These are phyloP conservation scores for Oryza glaberrima DNA, from an alignment of 176 grass and related monocot genomes.

Conservation along the genomic window DNA sequence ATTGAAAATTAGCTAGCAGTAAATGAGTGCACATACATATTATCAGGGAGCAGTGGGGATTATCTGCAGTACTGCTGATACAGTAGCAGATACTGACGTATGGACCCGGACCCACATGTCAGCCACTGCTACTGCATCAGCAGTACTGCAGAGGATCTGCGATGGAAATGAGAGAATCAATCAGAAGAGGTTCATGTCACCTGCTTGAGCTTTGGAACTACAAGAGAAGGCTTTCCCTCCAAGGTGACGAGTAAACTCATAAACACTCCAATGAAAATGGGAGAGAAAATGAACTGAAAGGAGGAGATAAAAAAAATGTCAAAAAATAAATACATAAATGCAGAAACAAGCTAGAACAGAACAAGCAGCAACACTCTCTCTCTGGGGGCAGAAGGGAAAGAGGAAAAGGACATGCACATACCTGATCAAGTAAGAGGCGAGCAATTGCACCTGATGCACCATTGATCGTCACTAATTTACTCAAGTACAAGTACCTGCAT, in stretches of 20 bases:
- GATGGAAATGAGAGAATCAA: too few relatives aligned
- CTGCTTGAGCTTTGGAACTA: slow-evolving; percentile 91
- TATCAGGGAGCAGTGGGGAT: not conserved
- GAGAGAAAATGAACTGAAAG: slow-evolving; percentile 83
- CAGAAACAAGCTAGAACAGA: slow-evolving; percentile 7
- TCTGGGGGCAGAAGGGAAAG: not conserved
- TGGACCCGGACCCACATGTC: too few relatives aligned
- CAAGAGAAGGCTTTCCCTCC: slow-evolving; percentile 75
- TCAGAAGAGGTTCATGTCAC: slow-evolving; percentile 45
- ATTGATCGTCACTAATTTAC: slow-evolving; percentile 65
- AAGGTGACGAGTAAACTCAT: slow-evolving; percentile 78
- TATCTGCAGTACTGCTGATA: too few relatives aligned
- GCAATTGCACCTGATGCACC: slow-evolving; percentile 71
- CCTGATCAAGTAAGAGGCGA: slow-evolving; percentile 90
- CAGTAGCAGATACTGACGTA: too few relatives aligned
- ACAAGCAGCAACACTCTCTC: slow-evolving; percentile 2
- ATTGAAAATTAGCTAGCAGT: slow-evolving; percentile 21
- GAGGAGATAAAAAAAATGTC: not conserved
- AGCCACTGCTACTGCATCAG: too few relatives aligned
- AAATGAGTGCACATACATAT: not conserved
- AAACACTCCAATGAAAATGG: slow-evolving; percentile 87
- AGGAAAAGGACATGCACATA: slow-evolving; percentile 5
- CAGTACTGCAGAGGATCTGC: too few relatives aligned
- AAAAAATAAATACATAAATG: slow-evolving; percentile 5
- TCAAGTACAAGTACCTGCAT: slow-evolving; percentile 92